Conservation (phyloP, 1,284 basidiomycete genomes). For the Gymnopus androsaceus region DNA sequence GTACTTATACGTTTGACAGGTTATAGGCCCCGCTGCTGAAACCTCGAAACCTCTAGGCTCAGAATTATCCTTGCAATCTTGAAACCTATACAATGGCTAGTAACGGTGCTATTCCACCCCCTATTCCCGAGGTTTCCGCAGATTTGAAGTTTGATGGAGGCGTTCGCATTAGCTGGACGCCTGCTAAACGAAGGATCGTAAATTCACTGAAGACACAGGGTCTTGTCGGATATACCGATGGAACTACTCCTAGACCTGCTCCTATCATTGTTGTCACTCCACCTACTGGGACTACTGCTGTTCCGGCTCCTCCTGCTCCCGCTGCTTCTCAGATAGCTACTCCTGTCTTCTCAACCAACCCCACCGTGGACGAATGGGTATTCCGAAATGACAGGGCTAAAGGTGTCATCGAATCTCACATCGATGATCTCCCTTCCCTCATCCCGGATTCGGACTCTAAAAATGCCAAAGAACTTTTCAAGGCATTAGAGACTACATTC, state of each 20-base stretch:
- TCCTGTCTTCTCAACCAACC: slow-evolving; percentile 5
- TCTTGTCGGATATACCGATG: slow-evolving; percentile 2
- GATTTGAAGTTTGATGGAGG: slow-evolving; percentile 14
- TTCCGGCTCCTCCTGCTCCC: not conserved
- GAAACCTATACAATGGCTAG: slow-evolving; percentile 6
- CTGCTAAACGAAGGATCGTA: not conserved
- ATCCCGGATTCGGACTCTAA: not conserved
- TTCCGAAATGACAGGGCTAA: slow-evolving; percentile 8
- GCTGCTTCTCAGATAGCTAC: not conserved
- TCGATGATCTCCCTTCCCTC: slow-evolving; percentile 1
- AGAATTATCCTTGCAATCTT: not conserved
- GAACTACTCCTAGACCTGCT: not conserved
- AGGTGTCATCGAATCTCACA: not conserved
- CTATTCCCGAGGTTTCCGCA: slow-evolving; percentile 10
- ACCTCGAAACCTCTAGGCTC: not conserved
- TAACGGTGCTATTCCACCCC: slow-evolving; percentile 10
- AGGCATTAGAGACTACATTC: not conserved
- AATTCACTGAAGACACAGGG: not conserved
- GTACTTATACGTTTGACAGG: no score
- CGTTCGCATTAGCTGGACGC: not conserved
- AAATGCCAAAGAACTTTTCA: not conserved
- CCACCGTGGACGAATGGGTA: not conserved
- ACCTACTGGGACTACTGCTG: no score
- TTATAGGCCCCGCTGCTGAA: not conserved
- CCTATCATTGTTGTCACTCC: no score